A percentile compares a stretch with the other conserved stretches of the same genome.
phyloP scores from a whole-genome alignment of 2,329 filamentous ascomycete genomes.

The Oidium heveae region DNA sequence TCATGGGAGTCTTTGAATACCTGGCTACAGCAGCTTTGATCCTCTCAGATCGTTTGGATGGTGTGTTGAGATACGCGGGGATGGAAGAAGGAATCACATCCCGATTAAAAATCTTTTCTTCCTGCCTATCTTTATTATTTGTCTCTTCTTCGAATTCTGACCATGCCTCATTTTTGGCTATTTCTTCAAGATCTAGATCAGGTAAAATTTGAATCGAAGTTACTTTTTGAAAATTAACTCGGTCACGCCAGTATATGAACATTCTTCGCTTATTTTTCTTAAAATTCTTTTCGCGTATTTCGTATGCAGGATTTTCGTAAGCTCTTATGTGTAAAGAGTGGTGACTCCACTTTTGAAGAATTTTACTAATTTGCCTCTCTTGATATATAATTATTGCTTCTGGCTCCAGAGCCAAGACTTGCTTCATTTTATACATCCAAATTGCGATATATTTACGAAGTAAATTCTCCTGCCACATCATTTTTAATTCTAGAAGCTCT shows the following conservation, averaged over 20 bases:
- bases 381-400: constrained; percentile 11
- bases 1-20: constrained; percentile 19
- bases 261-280: constrained; percentile 14
- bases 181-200: constrained; percentile 2
- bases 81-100: constrained; percentile 6
- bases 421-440: constrained; percentile 9
- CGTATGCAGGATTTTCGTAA: constrained; percentile 9
- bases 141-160: constrained; percentile 12
- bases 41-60: constrained; percentile 20
- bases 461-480: constrained; percentile 6
- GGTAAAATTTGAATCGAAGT: constrained; percentile 1
- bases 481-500: constrained; percentile 10
- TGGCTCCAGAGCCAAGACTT: constrained; percentile 7
- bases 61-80: constrained; percentile 16
- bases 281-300: constrained; percentile 12
- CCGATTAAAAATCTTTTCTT: constrained; percentile 6
- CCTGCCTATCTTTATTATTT: constrained; percentile 6
- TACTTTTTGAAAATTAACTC: constrained; percentile 7
- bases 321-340: constrained; percentile 9
- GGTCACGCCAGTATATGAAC: constrained; percentile 13
- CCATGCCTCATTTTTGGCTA: constrained; percentile 9
- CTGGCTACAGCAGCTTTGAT: constrained; percentile 16
- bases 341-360: constrained; percentile 13
- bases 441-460: constrained; percentile 8
- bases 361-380: constrained; percentile 8